phyloP scores from a whole-genome alignment of 306 rosid species.

The Astragalus glycyphyllos region DNA sequence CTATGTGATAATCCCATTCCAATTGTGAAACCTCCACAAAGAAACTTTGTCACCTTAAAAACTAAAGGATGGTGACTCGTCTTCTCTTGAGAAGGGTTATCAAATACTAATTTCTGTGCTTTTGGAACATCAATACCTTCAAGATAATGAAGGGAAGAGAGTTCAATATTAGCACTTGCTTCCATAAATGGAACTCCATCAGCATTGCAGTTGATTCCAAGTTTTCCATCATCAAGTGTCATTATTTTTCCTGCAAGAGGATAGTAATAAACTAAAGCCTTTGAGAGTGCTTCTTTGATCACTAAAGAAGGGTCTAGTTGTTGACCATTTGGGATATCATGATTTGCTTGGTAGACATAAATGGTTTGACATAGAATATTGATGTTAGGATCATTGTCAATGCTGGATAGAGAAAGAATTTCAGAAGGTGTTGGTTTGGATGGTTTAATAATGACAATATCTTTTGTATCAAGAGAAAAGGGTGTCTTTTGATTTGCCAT shows the following conservation, averaged over 20 bases:
- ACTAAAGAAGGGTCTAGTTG: slow-evolving; percentile 45
- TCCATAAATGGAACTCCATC: slow-evolving; percentile 61
- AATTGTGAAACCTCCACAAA: slow-evolving; percentile 61
- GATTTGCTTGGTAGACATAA: slow-evolving; percentile 46
- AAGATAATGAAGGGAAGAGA: slow-evolving; percentile 55
- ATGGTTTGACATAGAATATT: slow-evolving; percentile 44
- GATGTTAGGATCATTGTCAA: slow-evolving; percentile 45
- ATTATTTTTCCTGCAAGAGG: slow-evolving; percentile 59
- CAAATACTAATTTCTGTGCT: slow-evolving; percentile 41
- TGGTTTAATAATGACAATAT: slow-evolving; percentile 46
- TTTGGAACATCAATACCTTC: slow-evolving; percentile 53
- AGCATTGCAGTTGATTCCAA: slow-evolving; percentile 53
- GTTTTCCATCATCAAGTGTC: slow-evolving; percentile 43
- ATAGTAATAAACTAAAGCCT: slow-evolving; percentile 51
- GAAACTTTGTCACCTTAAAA: slow-evolving; percentile 56
- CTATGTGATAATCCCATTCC: slow-evolving; percentile 60
- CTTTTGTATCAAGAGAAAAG: slow-evolving; percentile 38
- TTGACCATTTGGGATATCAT: slow-evolving; percentile 18
- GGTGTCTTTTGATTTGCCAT: slow-evolving; percentile 41
- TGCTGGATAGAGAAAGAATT: slow-evolving; percentile 49
- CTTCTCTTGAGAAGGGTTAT: slow-evolving; percentile 44
- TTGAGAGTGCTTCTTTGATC: slow-evolving; percentile 53
- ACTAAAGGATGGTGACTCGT: slow-evolving; percentile 45
- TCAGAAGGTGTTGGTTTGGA: slow-evolving; percentile 47
- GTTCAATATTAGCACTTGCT: slow-evolving; percentile 50